These are phyloP conservation scores for Coffea humblotiana DNA, from an alignment of 305 asterid genomes.

Conservation along the genomic window DNA sequence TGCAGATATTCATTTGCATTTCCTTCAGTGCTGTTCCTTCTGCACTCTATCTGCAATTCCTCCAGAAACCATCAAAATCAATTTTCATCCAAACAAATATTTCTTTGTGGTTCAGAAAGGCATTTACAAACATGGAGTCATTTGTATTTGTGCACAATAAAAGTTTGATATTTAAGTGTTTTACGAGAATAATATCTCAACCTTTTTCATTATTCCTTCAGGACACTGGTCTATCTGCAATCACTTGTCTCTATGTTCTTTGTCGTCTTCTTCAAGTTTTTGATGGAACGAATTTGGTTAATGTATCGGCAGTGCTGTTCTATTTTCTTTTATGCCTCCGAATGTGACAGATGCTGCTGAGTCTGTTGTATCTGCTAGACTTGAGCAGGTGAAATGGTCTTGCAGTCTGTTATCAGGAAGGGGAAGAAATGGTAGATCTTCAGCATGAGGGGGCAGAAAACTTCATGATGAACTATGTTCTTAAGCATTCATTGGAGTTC, in stretches of 20 bases:
- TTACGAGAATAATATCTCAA: not conserved
- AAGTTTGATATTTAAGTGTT: not conserved
- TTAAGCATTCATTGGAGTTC: constrained; percentile 1
- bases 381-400: not conserved
- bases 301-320: constrained; percentile 12
- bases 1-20: not conserved
- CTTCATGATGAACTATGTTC: constrained; percentile 3
- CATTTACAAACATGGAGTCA: too few relatives aligned
- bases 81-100: not conserved
- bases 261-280: constrained; percentile 22
- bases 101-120: not conserved
- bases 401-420: not conserved
- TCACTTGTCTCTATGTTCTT: constrained; percentile 23
- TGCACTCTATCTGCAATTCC: not conserved
- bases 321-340: constrained; percentile 2
- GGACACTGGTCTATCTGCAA: constrained; percentile 17
- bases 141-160: too few relatives aligned
- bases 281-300: constrained; percentile 17
- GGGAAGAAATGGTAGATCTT: constrained; percentile 4
- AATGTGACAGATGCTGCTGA: constrained; percentile 2
- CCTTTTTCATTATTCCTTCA: constrained; percentile 9
- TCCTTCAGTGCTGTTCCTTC: not conserved
- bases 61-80: not conserved
- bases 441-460: not conserved
- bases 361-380: not conserved